Conservation (phyloP, 75 land plant genomes). For the Cryptomeria japonica region DNA sequence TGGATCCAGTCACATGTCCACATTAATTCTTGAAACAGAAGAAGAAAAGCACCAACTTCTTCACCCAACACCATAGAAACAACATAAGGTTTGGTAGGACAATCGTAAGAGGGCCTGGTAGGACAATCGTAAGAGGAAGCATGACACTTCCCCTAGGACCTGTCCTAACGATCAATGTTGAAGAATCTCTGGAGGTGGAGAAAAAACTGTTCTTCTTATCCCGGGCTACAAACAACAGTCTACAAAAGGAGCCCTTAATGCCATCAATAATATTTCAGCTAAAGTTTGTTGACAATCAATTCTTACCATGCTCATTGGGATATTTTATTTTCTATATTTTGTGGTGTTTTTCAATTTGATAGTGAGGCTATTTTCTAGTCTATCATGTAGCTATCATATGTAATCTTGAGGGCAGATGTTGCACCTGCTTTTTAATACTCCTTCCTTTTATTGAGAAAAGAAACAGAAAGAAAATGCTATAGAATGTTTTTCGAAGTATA, state of each 20-base stretch:
- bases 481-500: background rate
- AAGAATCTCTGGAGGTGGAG: background rate
- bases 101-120: background rate
- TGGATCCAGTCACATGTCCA: background rate
- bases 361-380: background rate
- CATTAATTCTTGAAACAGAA: background rate
- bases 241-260: background rate
- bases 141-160: background rate
- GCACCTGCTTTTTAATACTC: background rate
- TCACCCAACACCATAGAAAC: background rate
- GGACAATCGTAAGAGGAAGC: background rate
- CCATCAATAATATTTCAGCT: background rate
- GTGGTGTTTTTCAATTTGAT: background rate
- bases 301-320: background rate
- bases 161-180: background rate
- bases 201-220: background rate
- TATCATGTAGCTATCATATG: background rate
- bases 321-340: background rate
- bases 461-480: background rate
- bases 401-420: background rate
- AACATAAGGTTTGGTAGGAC: background rate
- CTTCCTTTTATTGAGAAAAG: background rate
- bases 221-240: background rate
- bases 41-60: background rate
- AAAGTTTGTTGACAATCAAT: background rate